phyloP scores from a whole-genome alignment of 805 yeast genomes.

The Myxozyma sirexii region DNA sequence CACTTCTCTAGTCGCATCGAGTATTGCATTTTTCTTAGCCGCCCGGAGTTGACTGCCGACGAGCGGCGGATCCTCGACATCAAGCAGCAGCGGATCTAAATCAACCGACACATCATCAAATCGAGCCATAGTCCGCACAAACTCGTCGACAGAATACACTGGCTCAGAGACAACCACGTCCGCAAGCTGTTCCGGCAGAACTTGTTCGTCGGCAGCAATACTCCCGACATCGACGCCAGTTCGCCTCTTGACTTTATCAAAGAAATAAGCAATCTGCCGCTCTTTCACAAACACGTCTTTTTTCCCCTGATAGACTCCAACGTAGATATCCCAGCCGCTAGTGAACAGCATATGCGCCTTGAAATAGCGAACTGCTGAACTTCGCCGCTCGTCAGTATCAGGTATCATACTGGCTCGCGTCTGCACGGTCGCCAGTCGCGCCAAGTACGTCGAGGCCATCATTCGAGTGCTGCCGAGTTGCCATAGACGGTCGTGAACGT shows the following conservation, averaged over 20 bases:
- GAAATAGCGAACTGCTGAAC: background rate
- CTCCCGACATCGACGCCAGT: background rate
- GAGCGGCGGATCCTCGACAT: background rate
- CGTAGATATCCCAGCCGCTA: constrained; percentile 11
- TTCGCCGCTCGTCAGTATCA: background rate
- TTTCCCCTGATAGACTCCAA: background rate
- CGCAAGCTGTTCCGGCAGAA: background rate
- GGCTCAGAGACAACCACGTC: background rate
- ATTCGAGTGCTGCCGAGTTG: too few species aligned
- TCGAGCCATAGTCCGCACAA: background rate
- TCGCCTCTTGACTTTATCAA: background rate
- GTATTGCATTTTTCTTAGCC: constrained; percentile 1
- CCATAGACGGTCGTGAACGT: too few species aligned
- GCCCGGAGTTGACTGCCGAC: background rate
- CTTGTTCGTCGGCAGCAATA: background rate
- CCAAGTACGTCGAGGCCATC: background rate
- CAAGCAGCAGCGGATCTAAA: background rate
- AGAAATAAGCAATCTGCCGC: background rate
- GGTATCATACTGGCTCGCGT: background rate
- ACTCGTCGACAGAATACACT: background rate
- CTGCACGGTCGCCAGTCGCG: constrained; percentile 4
- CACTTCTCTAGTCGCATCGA: background rate
- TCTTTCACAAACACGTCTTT: background rate
- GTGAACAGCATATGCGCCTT: constrained; percentile 2
- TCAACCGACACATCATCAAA: background rate